Evolutionary conservation across 805 yeast species (phyloP).

Genomic region (Hanseniaspora guilliermondii): DNA sequence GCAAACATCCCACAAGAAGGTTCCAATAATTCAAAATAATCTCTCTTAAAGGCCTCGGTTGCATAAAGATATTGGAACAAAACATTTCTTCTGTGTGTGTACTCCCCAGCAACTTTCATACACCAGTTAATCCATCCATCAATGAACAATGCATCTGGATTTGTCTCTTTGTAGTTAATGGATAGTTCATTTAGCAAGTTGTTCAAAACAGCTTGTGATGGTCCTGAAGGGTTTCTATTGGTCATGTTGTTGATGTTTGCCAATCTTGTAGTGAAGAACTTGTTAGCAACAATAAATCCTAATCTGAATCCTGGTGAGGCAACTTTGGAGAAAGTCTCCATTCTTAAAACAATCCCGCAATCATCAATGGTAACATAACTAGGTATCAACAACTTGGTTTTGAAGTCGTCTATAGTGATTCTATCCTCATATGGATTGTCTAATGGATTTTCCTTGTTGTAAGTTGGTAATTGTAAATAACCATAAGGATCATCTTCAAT

Average conservation of each 20-base stretch:
- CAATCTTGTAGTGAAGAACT: conserved; percentile 34
- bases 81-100: conserved; percentile 34
- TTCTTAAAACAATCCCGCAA: conserved; percentile 47
- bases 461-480: conserved; percentile 39
- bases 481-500: conserved; percentile 66
- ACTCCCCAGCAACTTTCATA: conserved; percentile 35
- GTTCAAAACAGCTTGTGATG: conserved; percentile 43
- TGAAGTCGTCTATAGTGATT: conserved; percentile 34
- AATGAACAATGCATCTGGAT: conserved; percentile 18
- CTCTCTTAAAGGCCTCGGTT: conserved; percentile 33
- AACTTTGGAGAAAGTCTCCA: conserved; percentile 53
- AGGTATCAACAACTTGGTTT: conserved; percentile 33
- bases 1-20: conserved; percentile 58
- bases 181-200: conserved; percentile 37
- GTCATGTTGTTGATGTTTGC: conserved; percentile 33
- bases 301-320: conserved; percentile 57
- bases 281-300: conserved; percentile 46
- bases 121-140: conserved; percentile 41
- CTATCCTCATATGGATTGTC: conserved; percentile 24
- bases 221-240: conserved; percentile 46
- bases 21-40: conserved; percentile 34
- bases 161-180: conserved; percentile 12
- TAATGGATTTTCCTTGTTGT: conserved; percentile 21
- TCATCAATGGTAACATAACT: conserved; percentile 44
- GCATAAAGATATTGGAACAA: conserved; percentile 27